Base-by-base conservation (phyloP, 306 rosid species). In the Quercus variabilis region DNA sequence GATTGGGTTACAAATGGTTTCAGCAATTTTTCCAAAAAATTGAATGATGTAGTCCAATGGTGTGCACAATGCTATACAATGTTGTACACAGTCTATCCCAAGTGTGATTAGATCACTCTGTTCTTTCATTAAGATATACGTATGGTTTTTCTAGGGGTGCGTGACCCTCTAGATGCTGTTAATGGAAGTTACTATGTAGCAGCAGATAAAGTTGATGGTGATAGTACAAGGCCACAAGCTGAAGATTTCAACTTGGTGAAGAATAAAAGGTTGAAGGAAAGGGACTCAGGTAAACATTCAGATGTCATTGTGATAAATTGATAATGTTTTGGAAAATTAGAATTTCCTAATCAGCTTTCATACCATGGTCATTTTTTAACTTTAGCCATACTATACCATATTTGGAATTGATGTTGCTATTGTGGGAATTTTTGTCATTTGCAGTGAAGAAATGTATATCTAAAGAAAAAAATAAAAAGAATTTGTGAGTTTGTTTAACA, bases 241-340 rank as follows among this genome's bases (percentile, higher is more conserved):
- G 91, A 79, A 80, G 83, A 67, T 83, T 8, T n/a, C 55, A 58
- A 84, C 83, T 75, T 83, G 84, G 54, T 73, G 67, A 87, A 84
- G 65, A 85, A 75, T 75, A 90, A 91, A 74, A 90, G 73, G 90
- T 77, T 85, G 76, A 92, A 69, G 80, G 82, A 73, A 64, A 74
- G 76, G 65, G 80, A 74, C 71, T 74, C 83, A 83, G 94, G 96
- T 89, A 82, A 23, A 14, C 43, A 4, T 55, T 77, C 76, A 52
- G 8, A 21, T 3, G 31, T 63, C 3, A 17, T 11, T 23, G 21
- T 69, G n/a, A 60, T 60, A 20, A 2, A 5, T 26, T 2, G 35
- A 31, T 31, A 31, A 31, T 6, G 2, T 21, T 71, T 4, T 51
- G 41, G 56, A 51, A 17, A 41, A 26, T 71, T 51, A 51, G 56